Evolutionary conservation across 2,329 filamentous ascomycete species (phyloP).

Genomic region (Triangularia setosa): DNA sequence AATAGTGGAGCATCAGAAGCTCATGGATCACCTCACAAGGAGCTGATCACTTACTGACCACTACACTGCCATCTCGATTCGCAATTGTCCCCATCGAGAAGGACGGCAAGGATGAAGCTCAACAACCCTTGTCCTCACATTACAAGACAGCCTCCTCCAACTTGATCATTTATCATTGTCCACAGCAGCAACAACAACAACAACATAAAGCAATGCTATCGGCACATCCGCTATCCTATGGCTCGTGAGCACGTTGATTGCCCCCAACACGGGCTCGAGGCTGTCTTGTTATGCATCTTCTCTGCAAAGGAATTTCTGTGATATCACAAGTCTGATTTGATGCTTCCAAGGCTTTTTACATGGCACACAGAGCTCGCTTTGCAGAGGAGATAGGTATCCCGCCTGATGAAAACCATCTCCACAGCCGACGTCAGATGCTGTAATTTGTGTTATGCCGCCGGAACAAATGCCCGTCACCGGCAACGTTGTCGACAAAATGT

Average conservation of each 20-base stretch:
- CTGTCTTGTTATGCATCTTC: neutral
- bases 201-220: neutral
- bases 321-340: neutral
- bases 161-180: too few relatives aligned
- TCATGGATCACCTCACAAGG: neutral
- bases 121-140: neutral
- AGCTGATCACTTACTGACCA: neutral
- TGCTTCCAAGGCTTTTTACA: neutral
- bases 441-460: neutral
- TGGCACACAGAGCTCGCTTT: neutral
- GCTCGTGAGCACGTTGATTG: neutral
- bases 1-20: neutral
- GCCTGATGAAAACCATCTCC: neutral
- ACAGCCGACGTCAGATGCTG: neutral
- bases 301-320: neutral
- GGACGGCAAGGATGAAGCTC: conserved; percentile 4
- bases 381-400: neutral
- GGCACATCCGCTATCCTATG: neutral
- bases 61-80: neutral
- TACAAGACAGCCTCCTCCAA: neutral
- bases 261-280: neutral
- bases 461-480: conserved; percentile 4
- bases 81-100: neutral
- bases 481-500: neutral
- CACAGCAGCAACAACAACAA: neutral